Conservation (phyloP, 208 protist genomes). For the Naegleria fowleri region DNA sequence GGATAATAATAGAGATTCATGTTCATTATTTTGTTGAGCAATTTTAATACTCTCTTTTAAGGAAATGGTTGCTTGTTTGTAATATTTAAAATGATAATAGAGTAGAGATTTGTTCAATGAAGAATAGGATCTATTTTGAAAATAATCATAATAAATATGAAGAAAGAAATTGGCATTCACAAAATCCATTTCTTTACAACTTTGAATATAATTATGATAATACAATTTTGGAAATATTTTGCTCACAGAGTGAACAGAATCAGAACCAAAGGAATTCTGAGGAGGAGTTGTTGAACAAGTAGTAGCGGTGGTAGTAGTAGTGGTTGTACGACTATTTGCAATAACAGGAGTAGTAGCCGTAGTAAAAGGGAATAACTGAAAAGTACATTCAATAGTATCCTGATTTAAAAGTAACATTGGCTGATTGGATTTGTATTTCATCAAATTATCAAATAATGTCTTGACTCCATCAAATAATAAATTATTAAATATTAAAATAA, state of each 20-base stretch:
- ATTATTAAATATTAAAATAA: slow-evolving; percentile 5
- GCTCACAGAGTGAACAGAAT: no score
- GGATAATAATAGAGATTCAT: background rate
- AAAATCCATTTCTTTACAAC: background rate
- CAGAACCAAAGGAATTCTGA: no score
- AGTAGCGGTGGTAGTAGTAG: no score
- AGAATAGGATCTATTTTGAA: background rate
- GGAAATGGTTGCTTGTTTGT: background rate
- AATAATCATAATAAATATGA: background rate
- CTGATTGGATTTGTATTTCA: background rate
- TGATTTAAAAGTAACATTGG: background rate
- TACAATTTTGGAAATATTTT: background rate
- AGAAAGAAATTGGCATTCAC: background rate
- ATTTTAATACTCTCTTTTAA: background rate
- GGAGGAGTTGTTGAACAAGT: no score
- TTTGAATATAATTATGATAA: background rate
- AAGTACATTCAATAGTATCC: background rate
- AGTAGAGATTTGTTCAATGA: background rate
- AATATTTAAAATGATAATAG: background rate
- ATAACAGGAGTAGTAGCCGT: no score
- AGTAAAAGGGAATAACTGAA: no score
- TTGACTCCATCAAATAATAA: background rate
- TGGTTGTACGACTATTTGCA: no score
- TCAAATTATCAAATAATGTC: background rate
- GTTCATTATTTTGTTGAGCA: background rate